These are phyloP conservation scores for Tetrahymena borealis DNA, from an alignment of 73 alveolate genomes.

Conservation along the genomic window DNA sequence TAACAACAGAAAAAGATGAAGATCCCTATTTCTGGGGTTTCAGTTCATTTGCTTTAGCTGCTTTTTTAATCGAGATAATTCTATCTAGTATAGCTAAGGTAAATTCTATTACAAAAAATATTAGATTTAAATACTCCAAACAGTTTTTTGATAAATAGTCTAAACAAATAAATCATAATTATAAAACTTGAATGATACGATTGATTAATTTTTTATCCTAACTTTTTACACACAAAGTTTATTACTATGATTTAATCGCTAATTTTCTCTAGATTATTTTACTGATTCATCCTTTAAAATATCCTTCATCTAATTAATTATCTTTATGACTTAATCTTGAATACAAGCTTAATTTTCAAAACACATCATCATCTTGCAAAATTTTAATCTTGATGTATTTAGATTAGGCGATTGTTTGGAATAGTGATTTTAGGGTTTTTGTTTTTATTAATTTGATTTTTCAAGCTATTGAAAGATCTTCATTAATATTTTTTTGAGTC, in stretches of 20 bases:
- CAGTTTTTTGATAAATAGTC: background rate
- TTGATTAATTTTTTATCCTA: too few species aligned
- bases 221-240: too few species aligned
- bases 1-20: slow-evolving; percentile 25
- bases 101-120: slow-evolving; percentile 23
- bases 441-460: background rate
- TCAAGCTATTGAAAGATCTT: background rate
- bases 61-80: slow-evolving; percentile 41
- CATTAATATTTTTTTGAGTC: background rate
- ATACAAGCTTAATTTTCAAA: too few species aligned
- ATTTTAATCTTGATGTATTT: background rate
- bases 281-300: too few species aligned
- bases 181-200: too few species aligned
- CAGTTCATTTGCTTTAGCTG: slow-evolving; percentile 23
- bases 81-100: slow-evolving; percentile 28
- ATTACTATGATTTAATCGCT: too few species aligned
- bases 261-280: too few species aligned
- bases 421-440: background rate
- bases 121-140: background rate
- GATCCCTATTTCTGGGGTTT: slow-evolving; percentile 34
- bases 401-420: background rate
- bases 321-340: too few species aligned
- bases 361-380: too few species aligned
- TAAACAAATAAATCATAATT: background rate
- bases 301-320: too few species aligned